Evolutionary conservation across 2,329 filamentous ascomycete species (phyloP).

Genomic region (Hymenotorrendiella dingleyae): DNA sequence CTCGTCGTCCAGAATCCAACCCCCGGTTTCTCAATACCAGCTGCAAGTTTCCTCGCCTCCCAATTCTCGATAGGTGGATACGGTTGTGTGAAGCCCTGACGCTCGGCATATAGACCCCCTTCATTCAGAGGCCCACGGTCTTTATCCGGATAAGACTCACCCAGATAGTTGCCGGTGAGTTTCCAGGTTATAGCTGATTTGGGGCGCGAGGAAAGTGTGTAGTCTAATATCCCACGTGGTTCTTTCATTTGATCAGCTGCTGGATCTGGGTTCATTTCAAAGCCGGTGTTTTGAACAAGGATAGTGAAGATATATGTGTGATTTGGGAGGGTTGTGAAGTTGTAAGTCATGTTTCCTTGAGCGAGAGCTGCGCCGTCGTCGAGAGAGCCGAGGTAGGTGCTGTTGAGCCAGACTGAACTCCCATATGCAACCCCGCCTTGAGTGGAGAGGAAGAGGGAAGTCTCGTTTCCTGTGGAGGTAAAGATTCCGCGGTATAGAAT

Average conservation of each 20-base stretch:
- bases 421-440: slow-evolving; percentile 65
- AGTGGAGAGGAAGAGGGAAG: slow-evolving; percentile 49
- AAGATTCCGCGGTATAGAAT: slow-evolving; percentile 69
- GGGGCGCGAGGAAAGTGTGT: slow-evolving; percentile 39
- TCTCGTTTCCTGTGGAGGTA: slow-evolving; percentile 54
- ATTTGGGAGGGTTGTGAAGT: slow-evolving; percentile 47
- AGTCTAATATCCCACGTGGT: slow-evolving; percentile 57
- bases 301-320: slow-evolving; percentile 59
- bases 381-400: slow-evolving; percentile 58
- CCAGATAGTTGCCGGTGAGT: slow-evolving; percentile 61
- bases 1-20: slow-evolving; percentile 51
- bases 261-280: slow-evolving; percentile 59
- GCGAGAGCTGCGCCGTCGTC: slow-evolving; percentile 44
- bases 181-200: slow-evolving; percentile 54
- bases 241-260: slow-evolving; percentile 57
- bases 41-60: slow-evolving; percentile 35
- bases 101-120: slow-evolving; percentile 56
- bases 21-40: slow-evolving; percentile 35
- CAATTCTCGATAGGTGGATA: slow-evolving; percentile 42
- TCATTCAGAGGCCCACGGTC: slow-evolving; percentile 61
- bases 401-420: slow-evolving; percentile 61
- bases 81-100: slow-evolving; percentile 57
- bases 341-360: slow-evolving; percentile 50
- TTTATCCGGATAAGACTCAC: slow-evolving; percentile 55
- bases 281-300: slow-evolving; percentile 66